Evolutionary conservation across 2,329 filamentous ascomycete species (phyloP), one percentile per base, ranked within the genome.

Genomic region (Epichloe baconii): DNA sequence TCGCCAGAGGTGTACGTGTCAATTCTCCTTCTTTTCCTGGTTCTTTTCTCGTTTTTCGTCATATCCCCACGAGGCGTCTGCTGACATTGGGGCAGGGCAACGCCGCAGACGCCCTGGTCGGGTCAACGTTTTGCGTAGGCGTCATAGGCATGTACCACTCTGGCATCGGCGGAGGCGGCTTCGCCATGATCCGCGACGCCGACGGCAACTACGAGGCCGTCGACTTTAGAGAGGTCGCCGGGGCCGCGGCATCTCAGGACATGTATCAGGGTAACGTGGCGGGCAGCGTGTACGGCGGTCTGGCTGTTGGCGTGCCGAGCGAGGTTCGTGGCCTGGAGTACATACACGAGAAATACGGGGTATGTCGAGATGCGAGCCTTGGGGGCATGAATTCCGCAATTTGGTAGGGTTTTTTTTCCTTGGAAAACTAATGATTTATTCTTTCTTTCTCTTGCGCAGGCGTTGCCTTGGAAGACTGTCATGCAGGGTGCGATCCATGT

Each of bases 221-320:
- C 58, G 91, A 97, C 67, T 97, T 95, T 62, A 77, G 91, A 45
- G 91, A 97, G 66, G 81, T 85, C 0, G 91, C 91, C 0, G 91
- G 91, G 0, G 85, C 83, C 0, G 86, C 87, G 0, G 86, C 89
- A 0, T 82, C 76, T 56, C 75, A 89, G 66, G 80, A 94, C 60
- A 97, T 97, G 91, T 97, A 85, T 65, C 75, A 79, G 52, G 80
- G 81, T 50, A 84, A 93, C 56, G 72, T 76, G 1, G 66, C 74
- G 2, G 80, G 77, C 1, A 89, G 86, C 50, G 71, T 91, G 1
- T 72, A 71, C 31, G 86, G 87, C 3, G 89, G 88, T 0, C 68
- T 95, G 35, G 83, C 86, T 2, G 79, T 78, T 34, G 85, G 74
- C 42, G 77, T 90, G 0, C 86, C 86, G 0, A 80, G 86, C 3